Evolutionary conservation across 768 basidiomycete species (phyloP), one percentile per base, ranked within the genome.

Genomic region (Amanita molliuscula): DNA sequence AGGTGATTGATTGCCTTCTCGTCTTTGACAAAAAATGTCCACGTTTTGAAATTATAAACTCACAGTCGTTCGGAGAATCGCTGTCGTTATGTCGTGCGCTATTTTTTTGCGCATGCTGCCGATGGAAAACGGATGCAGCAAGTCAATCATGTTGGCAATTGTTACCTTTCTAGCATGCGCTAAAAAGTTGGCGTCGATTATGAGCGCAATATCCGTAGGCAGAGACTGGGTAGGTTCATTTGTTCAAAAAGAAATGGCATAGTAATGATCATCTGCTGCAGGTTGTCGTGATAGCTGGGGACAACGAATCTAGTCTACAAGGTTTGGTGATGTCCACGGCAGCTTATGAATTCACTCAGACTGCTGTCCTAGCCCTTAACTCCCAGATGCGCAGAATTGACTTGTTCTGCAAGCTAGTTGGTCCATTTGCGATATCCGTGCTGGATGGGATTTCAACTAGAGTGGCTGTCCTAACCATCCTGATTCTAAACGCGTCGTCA

Each of bases 331-430:
- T 20, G 13, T 33, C 4, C 44, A 13, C 21, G 25, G 9, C 6
- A 25, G 23, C 36, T 31, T 18, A 10, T 10, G 8, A 23, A 13
- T 20, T 3, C 6, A 37, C 23, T 28, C 25, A n/a, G 28, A 26
- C 13, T n/a, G 6, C 38, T 15, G 16, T 15, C 10, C 15, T 16
- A 61, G 59, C 44, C 16, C 48, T 61, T 10, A 65, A 65, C 37
- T 57, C 64, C 13, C 56, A 58, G 29, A 65, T 65, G 61, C 58
- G 64, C 10, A 59, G 63, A 23, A 65, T 65, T 26, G 64, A 65
- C 40, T 54, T 65, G 3, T 54, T 64, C 23, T 62, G 58, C 49
- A 64, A 64, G 52, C 55, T 64, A 8, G 44, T 56, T 9, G 61
- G 58, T 2, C 61, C 59, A 1, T 56, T 61, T 26, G 47, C 46